Percentiles rank a stretch among this genome's conserved stretches.
Evolutionary conservation across 2,329 filamentous ascomycete species (phyloP).

Genomic region (Diaporthe ampelina): DNA sequence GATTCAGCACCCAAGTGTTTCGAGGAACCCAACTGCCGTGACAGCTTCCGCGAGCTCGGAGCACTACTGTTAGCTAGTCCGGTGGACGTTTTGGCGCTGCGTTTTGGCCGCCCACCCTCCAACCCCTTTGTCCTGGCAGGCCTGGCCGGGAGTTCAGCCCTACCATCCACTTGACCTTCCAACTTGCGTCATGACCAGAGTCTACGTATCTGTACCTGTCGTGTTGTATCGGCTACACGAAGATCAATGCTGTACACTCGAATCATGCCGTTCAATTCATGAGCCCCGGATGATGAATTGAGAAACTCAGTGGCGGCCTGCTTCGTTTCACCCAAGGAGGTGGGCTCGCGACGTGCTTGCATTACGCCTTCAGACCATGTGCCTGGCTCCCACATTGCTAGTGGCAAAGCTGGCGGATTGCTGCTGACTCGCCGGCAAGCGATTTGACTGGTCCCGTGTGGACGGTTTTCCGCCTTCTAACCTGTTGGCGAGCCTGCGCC

Average conservation of each 20-base stretch:
- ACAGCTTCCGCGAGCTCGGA: slow-evolving; percentile 2
- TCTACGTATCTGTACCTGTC: slow-evolving; percentile 19
- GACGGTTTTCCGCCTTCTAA: neutral
- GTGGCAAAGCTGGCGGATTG: neutral
- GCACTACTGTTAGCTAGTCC: neutral
- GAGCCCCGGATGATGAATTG: neutral
- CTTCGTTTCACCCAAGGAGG: neutral
- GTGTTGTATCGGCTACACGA: slow-evolving; percentile 28
- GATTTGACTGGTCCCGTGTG: slow-evolving; percentile 14
- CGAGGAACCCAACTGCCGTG: slow-evolving; percentile 9
- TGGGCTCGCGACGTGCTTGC: neutral
- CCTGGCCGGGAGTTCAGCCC: slow-evolving; percentile 4
- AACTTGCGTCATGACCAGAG: slow-evolving; percentile 20
- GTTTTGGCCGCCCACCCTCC: neutral
- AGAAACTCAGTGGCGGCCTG: slow-evolving; percentile 2
- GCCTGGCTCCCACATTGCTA: neutral
- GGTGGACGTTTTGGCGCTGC: neutral
- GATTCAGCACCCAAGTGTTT: neutral
- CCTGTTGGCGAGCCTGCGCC: slow-evolving; percentile 16
- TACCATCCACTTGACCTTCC: neutral
- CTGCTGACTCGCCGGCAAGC: slow-evolving; percentile 23
- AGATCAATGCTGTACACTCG: neutral
- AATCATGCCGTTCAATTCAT: neutral
- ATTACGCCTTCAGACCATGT: slow-evolving; percentile 13
- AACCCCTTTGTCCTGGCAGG: neutral